phyloP scores from a whole-genome alignment of 352 stramenopile species.

The Globisporangium irregulare region DNA sequence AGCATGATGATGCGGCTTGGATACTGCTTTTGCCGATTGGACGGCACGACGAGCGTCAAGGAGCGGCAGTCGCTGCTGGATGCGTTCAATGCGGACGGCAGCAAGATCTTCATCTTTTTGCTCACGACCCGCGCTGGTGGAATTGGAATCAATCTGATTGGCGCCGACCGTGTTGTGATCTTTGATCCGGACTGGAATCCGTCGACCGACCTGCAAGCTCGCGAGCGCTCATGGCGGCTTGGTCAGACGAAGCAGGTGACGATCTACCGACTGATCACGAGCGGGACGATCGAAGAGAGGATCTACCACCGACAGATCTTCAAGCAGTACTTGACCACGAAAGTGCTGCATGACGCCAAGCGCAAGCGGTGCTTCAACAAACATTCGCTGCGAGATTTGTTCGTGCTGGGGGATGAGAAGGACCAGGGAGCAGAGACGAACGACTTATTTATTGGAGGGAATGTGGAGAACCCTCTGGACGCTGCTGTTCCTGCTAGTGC shows the following conservation, averaged over 20 bases:
- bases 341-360: slow-evolving; percentile 95
- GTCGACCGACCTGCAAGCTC: slow-evolving; percentile 94
- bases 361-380: slow-evolving; percentile 97
- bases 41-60: slow-evolving; percentile 95
- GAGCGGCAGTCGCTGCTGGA: slow-evolving; percentile 94
- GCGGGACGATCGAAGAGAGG: slow-evolving; percentile 99
- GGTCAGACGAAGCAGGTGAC: slow-evolving; percentile 86
- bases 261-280: slow-evolving; percentile 92
- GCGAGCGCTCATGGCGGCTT: slow-evolving; percentile 97
- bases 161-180: slow-evolving; percentile 95
- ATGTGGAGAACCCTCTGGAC: slow-evolving; percentile 60
- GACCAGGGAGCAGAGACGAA: slow-evolving; percentile 87
- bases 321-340: slow-evolving; percentile 98
- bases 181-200: slow-evolving; percentile 99
- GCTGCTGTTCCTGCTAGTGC: slow-evolving; percentile 5
- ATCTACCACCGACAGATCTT: slow-evolving; percentile 99
- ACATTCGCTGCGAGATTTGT: slow-evolving; percentile 95
- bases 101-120: slow-evolving; percentile 74
- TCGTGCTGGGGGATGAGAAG: slow-evolving; percentile 82
- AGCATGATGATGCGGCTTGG: slow-evolving; percentile 80
- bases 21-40: slow-evolving; percentile 93
- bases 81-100: slow-evolving; percentile 92
- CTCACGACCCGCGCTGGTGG: slow-evolving; percentile 91
- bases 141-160: slow-evolving; percentile 96
- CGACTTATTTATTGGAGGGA: slow-evolving; percentile 88